phyloP scores from a whole-genome alignment of 371 early-diverging fungal genomes.

The Mucor mucedo region DNA sequence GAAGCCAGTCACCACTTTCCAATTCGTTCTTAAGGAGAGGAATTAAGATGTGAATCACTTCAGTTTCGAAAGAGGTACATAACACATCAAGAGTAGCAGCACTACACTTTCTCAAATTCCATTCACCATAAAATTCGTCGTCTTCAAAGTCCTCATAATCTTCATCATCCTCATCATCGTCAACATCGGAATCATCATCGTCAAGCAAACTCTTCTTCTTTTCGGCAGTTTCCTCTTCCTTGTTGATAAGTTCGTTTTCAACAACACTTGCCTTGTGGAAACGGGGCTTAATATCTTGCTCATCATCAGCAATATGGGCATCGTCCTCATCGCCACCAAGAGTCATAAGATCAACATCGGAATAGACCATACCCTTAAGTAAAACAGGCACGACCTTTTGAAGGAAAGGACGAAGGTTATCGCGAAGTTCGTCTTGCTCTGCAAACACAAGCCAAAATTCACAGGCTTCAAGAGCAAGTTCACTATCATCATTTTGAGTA shows the following conservation, averaged over 20 bases:
- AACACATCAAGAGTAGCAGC: conserved; percentile 96
- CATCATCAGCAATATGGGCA: conserved; percentile 82
- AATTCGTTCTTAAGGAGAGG: conserved; percentile 87
- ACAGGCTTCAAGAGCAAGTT: conserved; percentile 93
- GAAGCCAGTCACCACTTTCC: conserved; percentile 84
- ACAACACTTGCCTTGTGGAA: conserved; percentile 86
- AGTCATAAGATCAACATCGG: conserved; percentile 84
- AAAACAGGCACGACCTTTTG: conserved; percentile 88
- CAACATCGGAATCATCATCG: conserved; percentile 50
- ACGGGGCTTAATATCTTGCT: conserved; percentile 93
- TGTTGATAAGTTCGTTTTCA: conserved; percentile 65
- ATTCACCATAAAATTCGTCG: conserved; percentile 88
- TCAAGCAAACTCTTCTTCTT: conserved; percentile 31
- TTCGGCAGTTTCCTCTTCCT: conserved; percentile 39
- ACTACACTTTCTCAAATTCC: conserved; percentile 97
- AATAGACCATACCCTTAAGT: conserved; percentile 93
- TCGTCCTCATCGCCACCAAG: conserved; percentile 84
- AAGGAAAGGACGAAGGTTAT: conserved; percentile 80
- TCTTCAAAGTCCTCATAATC: conserved; percentile 86
- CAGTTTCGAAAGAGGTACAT: conserved; percentile 83
- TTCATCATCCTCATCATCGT: conserved; percentile 86
- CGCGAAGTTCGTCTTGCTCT: conserved; percentile 84
- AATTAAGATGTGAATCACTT: conserved; percentile 79
- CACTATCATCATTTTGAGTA: conserved; percentile 80
- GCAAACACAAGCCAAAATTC: conserved; percentile 98